These are phyloP conservation scores for Podospora bellae-mahoneyi DNA, from an alignment of 495 filamentous ascomycete genomes.

Conservation along the genomic window DNA sequence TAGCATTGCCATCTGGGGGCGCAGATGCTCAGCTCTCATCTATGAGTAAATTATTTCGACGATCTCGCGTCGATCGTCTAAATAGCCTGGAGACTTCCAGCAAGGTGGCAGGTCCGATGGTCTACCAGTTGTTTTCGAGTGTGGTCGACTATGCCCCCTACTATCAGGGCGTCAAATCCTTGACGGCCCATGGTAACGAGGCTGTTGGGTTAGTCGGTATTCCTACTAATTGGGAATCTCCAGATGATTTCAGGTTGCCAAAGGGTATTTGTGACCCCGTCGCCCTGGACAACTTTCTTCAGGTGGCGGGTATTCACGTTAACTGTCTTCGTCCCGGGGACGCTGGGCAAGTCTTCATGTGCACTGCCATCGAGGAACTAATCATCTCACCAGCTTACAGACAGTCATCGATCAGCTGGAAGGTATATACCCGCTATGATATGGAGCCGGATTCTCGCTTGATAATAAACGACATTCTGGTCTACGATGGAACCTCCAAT, in stretches of 20 bases:
- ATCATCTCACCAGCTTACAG: constrained; percentile 7
- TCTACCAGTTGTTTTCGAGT: constrained; percentile 29
- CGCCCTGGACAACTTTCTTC: constrained; percentile 35
- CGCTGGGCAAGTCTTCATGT: constrained; percentile 11
- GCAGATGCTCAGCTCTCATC: neutral
- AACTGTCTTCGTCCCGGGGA: constrained; percentile 21
- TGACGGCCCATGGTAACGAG: constrained; percentile 25
- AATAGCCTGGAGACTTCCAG: neutral
- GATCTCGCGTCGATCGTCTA: neutral
- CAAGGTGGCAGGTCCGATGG: constrained; percentile 12
- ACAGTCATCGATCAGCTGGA: neutral
- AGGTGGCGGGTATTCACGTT: constrained; percentile 36
- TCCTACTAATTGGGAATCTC: too few relatives aligned
- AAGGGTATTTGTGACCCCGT: constrained; percentile 24
- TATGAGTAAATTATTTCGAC: neutral
- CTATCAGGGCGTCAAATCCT: constrained; percentile 29
- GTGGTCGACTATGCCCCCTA: constrained; percentile 30
- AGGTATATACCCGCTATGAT: constrained; percentile 37
- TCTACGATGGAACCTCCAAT: neutral
- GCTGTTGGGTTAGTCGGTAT: constrained; percentile 26
- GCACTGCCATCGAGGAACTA: constrained; percentile 22
- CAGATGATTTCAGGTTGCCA: neutral
- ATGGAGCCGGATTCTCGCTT: neutral
- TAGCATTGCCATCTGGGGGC: neutral
- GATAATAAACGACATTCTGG: constrained; percentile 1